phyloP scores from a whole-genome alignment of 768 basidiomycete species.

The Hydnomerulius pinastri region DNA sequence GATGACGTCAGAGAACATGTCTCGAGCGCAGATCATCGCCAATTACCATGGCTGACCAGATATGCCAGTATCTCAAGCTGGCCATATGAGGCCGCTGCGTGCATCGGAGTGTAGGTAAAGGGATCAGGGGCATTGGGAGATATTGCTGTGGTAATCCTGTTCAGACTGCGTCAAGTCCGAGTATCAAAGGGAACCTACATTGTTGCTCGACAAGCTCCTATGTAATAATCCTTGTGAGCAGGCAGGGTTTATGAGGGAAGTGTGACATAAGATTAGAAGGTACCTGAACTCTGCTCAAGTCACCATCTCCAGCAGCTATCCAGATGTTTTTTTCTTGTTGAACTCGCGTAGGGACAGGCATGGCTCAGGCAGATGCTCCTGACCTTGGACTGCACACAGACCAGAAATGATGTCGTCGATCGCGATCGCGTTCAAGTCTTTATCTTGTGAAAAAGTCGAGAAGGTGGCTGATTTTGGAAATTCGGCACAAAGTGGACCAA shows the following conservation, averaged over 20 bases:
- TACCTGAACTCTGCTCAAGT: conserved; percentile 75
- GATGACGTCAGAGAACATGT: not conserved
- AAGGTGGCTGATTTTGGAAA: conserved; percentile 29
- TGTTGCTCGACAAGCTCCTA: conserved; percentile 64
- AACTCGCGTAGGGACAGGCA: conserved; percentile 35
- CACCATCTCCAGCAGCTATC: conserved; percentile 92
- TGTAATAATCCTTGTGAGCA: not conserved
- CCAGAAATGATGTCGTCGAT: conserved; percentile 16
- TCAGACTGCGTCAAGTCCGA: conserved; percentile 33
- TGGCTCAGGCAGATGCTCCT: conserved; percentile 31
- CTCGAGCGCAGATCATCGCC: not conserved
- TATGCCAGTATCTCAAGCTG: conserved; percentile 77
- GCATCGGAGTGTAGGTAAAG: conserved; percentile 86
- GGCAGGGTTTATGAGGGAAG: conserved; percentile 2
- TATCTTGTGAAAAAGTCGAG: conserved; percentile 14
- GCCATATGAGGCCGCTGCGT: conserved; percentile 92
- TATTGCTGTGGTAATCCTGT: conserved; percentile 43
- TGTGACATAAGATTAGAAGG: conserved; percentile 18
- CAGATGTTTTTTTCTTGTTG: conserved; percentile 68
- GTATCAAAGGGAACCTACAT: conserved; percentile 42
- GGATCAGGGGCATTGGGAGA: conserved; percentile 73
- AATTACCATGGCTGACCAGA: conserved; percentile 67
- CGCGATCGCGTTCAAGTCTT: conserved; percentile 16
- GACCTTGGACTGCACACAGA: too few relatives aligned
- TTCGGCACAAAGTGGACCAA: conserved; percentile 10